Evolutionary conservation across 108 stramenopile species (phyloP), one percentile per base, ranked within the genome.

Genomic region (Chaetoceros muelleri): DNA sequence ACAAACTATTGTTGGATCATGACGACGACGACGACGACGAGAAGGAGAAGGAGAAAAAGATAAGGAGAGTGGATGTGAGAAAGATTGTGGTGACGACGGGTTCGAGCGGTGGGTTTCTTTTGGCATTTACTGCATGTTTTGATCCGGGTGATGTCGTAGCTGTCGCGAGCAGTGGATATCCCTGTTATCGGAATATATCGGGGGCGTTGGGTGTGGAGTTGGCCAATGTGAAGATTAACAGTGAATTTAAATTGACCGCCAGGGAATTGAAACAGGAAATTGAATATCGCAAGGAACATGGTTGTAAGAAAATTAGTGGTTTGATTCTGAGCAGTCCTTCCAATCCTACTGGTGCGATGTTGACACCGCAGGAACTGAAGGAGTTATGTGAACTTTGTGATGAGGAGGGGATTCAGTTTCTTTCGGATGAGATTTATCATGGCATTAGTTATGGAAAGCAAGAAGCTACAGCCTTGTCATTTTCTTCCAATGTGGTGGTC

Each of bases 401-500:
- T 1, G 52, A 76, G 44, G 61, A 85, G 30, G 70, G 66, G 27
- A 87, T 96, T 49, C 64, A 76, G 24, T 96, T 95, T 71, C 63
- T 96, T 19, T 84, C 82, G 1, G 96, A 96, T 59, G 96, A 96
- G 69, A 94, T 96, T 44, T 96, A 96, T 67, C 96, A 96, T 57
- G 88, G 89, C 8, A 96, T 96, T 20, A 72, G 79, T 27, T 96
- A 91, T 61, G 93, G 84, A 24, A 72, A 79, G 61, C 26, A 74
- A 65, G 88, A 87, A 68, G 87, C 90, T 10, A 90, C 92, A 17
- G 93, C 95, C 10, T 69, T 94, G 27, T 34, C 66, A 31, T 90
- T 58, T 58, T 83, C 83, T 2, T 53, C 58, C 22, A 78, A 71
- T 21, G 86, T 80, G 7, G 28, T 94, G 2, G 76, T 96, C 29